Evolutionary conservation across 2,329 filamentous ascomycete genomes (phyloP).

Genomic region (Zymoseptoria pseudotritici): DNA sequence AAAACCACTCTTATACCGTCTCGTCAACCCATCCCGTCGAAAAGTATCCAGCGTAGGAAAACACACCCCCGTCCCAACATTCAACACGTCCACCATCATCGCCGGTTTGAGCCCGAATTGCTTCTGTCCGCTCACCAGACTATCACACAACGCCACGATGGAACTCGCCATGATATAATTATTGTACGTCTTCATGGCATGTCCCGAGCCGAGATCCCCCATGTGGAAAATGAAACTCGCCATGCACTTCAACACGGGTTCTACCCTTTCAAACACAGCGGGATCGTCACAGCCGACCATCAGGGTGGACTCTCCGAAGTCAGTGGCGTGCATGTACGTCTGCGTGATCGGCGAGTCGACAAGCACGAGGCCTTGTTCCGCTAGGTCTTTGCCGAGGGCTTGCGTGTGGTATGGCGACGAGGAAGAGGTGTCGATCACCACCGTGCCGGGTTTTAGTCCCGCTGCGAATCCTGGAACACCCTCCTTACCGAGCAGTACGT

Average conservation of each 20-base stretch:
- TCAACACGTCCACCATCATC: slow-evolving; percentile 36
- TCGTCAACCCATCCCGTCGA: slow-evolving; percentile 21
- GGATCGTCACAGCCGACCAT: slow-evolving; percentile 19
- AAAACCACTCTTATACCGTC: slow-evolving; percentile 28
- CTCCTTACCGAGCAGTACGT: slow-evolving; percentile 26
- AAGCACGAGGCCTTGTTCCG: slow-evolving; percentile 24
- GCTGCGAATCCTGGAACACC: slow-evolving; percentile 18
- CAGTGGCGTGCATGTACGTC: slow-evolving; percentile 32
- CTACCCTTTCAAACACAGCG: no score
- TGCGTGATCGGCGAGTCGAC: slow-evolving; percentile 33
- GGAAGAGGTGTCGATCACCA: slow-evolving; percentile 31
- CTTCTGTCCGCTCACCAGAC: slow-evolving; percentile 30
- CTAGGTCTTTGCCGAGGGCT: slow-evolving; percentile 27
- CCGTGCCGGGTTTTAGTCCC: slow-evolving; percentile 26
- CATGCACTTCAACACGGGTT: slow-evolving; percentile 17
- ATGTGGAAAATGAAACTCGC: slow-evolving; percentile 31
- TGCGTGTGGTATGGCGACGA: slow-evolving; percentile 32
- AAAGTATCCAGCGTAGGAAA: slow-evolving; percentile 31
- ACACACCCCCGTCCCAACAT: slow-evolving; percentile 34
- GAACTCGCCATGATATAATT: slow-evolving; percentile 30
- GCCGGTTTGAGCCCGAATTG: slow-evolving; percentile 30
- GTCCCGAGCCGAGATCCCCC: slow-evolving; percentile 30
- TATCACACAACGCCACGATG: slow-evolving; percentile 29
- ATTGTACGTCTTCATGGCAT: slow-evolving; percentile 34
- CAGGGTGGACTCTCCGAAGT: slow-evolving; percentile 29